Evolutionary conservation across 2,329 filamentous ascomycete genomes (phyloP).

Genomic region (Cryphonectria parasitica): DNA sequence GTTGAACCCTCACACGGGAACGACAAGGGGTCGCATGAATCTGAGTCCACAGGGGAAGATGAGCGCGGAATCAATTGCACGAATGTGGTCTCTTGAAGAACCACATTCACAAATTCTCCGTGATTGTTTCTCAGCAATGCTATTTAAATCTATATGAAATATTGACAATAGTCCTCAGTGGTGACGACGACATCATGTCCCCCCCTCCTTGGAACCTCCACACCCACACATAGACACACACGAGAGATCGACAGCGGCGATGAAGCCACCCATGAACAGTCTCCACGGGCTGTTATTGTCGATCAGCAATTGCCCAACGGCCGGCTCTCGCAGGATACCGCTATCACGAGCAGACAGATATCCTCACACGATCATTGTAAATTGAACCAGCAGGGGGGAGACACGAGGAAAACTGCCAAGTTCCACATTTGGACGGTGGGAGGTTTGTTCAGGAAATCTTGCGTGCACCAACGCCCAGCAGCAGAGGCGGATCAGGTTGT

Average conservation of each 20-base stretch:
- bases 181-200: slow-evolving; percentile 21
- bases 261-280: neutral
- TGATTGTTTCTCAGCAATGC: slow-evolving; percentile 12
- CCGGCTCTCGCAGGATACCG: neutral
- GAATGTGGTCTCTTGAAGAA: slow-evolving; percentile 10
- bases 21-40: slow-evolving; percentile 30
- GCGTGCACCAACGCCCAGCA: neutral
- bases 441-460: neutral
- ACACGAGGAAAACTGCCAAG: neutral
- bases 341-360: neutral
- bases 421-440: neutral
- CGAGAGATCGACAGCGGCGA: neutral
- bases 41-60: slow-evolving; percentile 27
- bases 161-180: slow-evolving; percentile 25
- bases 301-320: neutral
- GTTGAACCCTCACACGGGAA: slow-evolving; percentile 14
- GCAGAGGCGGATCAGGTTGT: neutral
- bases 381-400: neutral
- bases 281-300: neutral
- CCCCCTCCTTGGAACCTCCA: neutral
- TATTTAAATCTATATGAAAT: slow-evolving; percentile 20
- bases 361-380: neutral
- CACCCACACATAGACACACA: neutral
- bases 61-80: slow-evolving; percentile 22
- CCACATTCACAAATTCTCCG: slow-evolving; percentile 6